Base-by-base conservation (phyloP, 371 early-diverging fungal genomes). In the Batrachochytrium dendrobatidis region DNA sequence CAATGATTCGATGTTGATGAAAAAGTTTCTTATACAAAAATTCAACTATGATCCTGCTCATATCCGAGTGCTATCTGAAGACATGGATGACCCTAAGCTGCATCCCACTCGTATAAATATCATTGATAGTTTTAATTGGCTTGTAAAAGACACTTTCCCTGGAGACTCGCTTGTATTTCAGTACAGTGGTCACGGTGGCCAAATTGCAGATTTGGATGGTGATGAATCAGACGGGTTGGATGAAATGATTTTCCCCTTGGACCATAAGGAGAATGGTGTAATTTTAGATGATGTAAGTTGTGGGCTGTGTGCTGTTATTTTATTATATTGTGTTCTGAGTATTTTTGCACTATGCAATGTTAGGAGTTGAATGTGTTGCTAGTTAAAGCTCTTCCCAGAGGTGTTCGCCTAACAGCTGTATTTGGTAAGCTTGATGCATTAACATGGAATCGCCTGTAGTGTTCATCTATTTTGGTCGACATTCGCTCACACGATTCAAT, bases 1-100 rank as follows among this genome's bases (percentile, higher is more conserved):
- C 65, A 94, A 93, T 66, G 97, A 96, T 69, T 94, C 92, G 24
- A 69, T 77, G 49, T 90, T 89, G 70, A 82, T 96, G 43, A 85
- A 86, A 62, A 56, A 69, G 30, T 91, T 92, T 60, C 68, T 94
- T 52, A 81, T 66, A 0, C 60, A 73, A 29, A 64, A 77, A 26
- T 91, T 81, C 65, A 75, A 75, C 1, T 93, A 89, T 70, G 70
- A 80, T 8, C 73, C 72, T 30, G 61, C 72, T 18, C 80, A 86
- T 56, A 90, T 90, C 79, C 81, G 90, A 22, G 72, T 87, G 31
- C 71, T 96, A 64, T 92, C 94, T 0, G 95, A 95, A 67, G 92
- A 94, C 64, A 86, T 86, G 64, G 76, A 81, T 25, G 76, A 77
- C 63, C 67, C 72, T 34, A 35, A 65, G 25, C 53, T 60, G 33